These are phyloP conservation scores for Physaria fendleri DNA, from an alignment of 345 rosid species.

Conservation along the genomic window DNA sequence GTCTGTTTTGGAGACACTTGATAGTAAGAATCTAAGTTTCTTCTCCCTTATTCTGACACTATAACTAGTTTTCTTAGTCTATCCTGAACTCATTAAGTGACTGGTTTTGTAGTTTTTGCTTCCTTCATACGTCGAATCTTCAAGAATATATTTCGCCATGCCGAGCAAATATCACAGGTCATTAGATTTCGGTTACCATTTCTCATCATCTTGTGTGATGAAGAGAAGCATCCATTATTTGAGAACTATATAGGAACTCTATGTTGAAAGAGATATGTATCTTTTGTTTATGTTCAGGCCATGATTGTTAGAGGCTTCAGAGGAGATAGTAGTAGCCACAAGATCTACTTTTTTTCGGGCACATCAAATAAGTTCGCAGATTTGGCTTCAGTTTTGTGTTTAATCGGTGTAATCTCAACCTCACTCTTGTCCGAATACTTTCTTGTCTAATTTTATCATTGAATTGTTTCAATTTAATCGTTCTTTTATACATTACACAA, in stretches of 20 bases:
- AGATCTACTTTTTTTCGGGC: slow-evolving; percentile 52
- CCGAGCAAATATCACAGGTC: slow-evolving; percentile 97
- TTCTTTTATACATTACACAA: background rate
- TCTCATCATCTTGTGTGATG: background rate
- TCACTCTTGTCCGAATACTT: slow-evolving; percentile 59
- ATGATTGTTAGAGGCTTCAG: slow-evolving; percentile 94
- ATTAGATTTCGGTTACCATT: background rate
- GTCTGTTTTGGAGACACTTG: slow-evolving; percentile 74
- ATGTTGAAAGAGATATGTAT: background rate
- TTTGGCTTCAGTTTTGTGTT: slow-evolving; percentile 49
- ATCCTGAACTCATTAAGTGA: background rate
- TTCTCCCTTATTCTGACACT: background rate
- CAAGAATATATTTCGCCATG: slow-evolving; percentile 83
- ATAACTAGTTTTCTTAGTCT: background rate
- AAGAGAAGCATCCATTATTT: background rate
- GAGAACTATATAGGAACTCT: background rate
- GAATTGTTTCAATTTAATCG: background rate
- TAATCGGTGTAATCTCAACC: slow-evolving; percentile 54
- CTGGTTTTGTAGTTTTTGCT: slow-evolving; percentile 59
- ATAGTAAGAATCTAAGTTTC: slow-evolving; percentile 40
- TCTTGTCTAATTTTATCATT: slow-evolving; percentile 33
- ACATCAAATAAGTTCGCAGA: slow-evolving; percentile 53
- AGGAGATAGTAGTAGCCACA: slow-evolving; percentile 70
- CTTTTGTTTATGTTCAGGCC: slow-evolving; percentile 44
- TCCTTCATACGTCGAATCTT: slow-evolving; percentile 77